Base-by-base conservation (phyloP, 1,284 basidiomycete species). In the Termitomyces sp. region DNA sequence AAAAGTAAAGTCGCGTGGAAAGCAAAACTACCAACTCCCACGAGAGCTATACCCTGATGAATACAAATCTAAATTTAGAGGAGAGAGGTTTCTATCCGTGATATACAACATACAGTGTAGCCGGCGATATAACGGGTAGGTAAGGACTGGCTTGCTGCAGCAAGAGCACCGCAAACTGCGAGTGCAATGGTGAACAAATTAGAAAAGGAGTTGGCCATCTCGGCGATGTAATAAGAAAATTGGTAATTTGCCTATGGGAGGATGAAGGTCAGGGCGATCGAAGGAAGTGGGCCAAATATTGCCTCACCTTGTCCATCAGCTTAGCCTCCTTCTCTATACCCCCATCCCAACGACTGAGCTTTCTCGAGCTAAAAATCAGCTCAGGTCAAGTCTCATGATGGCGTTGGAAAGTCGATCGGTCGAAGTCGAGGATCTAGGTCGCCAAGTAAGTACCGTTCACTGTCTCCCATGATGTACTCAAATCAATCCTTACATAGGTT, bases 381-480 rank as follows among this genome's bases (percentile, higher is more conserved):
- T 99, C 56, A 95, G 95, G 73, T 90, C 87, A 42, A 91, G 87
- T 55, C 72, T 99, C 59, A 90, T 96, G 72, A 98, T 98, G 96
- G 92, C 93, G 4, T 73, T 98, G 41, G 96, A 99, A 75, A 94
- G 91, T 64, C 76, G 92, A 35, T 76, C 91, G 21, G 86, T 97
- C 2, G 92, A 93, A 64, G 92, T 95, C 1, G 93, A 96, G 68
- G 93, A 94, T 71, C 75, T 92, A 13, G 91, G 91, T 31, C 77
- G 89, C 60, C 87, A 89, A 81, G 84, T 86, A 60, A 46, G 45
- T 18, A 11, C 6, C 35, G 45, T n/a, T 72, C 55, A 39, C 48
- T 38, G 54, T 41, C 14, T 30, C 45, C 46, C 46, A 51, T 46
- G 19, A n/a, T 9, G 14, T 41, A 26, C 40, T 54, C 24, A 7